Conservation (phyloP, 2,329 filamentous ascomycete genomes). For the Ceratocystis harringtonii region DNA sequence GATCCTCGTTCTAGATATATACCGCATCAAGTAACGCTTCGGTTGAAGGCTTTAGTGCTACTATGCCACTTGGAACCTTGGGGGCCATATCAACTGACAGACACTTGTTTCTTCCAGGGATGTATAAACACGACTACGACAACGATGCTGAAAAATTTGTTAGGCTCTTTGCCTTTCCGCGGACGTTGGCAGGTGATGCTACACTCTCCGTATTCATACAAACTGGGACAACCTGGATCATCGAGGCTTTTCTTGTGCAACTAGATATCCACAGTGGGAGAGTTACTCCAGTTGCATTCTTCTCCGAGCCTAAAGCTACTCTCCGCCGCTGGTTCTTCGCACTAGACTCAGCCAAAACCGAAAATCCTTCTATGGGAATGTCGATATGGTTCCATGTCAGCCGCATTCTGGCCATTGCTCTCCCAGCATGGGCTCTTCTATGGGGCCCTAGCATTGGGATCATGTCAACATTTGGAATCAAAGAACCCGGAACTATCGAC, state of each 20-base stretch:
- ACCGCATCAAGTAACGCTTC: no score
- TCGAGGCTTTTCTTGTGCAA: slow-evolving; percentile 34
- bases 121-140: slow-evolving; percentile 29
- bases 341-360: slow-evolving; percentile 23
- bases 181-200: slow-evolving; percentile 36
- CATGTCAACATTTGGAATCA: slow-evolving; percentile 27
- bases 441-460: slow-evolving; percentile 32
- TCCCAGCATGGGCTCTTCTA: slow-evolving; percentile 29
- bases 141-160: slow-evolving; percentile 24
- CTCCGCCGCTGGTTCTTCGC: slow-evolving; percentile 31
- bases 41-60: no score
- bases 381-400: slow-evolving; percentile 33
- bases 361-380: slow-evolving; percentile 19
- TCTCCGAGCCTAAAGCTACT: slow-evolving; percentile 24
- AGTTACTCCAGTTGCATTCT: slow-evolving; percentile 34
- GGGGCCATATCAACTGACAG: not conserved
- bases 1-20: no score
- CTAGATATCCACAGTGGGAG: slow-evolving; percentile 31
- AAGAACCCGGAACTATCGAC: slow-evolving; percentile 25
- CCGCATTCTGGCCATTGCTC: slow-evolving; percentile 24
- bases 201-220: slow-evolving; percentile 38
- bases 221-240: slow-evolving; percentile 36
- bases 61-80: not conserved
- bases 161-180: slow-evolving; percentile 35
- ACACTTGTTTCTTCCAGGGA: slow-evolving; percentile 24